Base-by-base conservation (phyloP, 2,329 filamentous ascomycete genomes). In the Fusarium dimerum region DNA sequence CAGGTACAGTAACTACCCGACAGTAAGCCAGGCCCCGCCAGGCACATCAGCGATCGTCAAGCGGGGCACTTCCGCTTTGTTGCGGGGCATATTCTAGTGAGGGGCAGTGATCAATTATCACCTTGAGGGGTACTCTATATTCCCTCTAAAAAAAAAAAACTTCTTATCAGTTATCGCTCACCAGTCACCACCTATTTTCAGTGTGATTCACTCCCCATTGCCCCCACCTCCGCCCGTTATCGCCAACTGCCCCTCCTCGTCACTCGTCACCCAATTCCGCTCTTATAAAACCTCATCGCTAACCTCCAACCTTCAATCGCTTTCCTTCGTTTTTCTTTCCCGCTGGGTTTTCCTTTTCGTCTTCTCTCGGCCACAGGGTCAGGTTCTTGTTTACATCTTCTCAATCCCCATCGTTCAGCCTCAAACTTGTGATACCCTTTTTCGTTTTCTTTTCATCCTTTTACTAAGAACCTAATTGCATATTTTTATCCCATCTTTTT, bases 1-100 rank as follows among this genome's bases (percentile, higher is more conserved):
- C 20, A 26, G 20, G 20, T 26, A 26, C 20, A 26, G 20, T 26
- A 26, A 26, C 20, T 26, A 26, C 20, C 20, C 20, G 20, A 26
- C 20, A 26, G 20, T 26, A 7, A 7, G 20, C 20, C 20, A 26
- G 20, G 20, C 20, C 20, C 20, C 7, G 20, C 20, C 20, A 26
- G 20, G 20, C 4, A 26, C 4, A 26, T 26, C 20, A 26, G 20
- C 5, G 20, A 26, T 26, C 20, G 20, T 26, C 20, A 26, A 26
- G 20, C 7, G 20, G 20, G 20, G 20, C 20, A 26, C 20, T 26
- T 26, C 20, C 20, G 41, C 50, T 47, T 48, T 55, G 39, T 57
- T 51, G 57, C 52, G 57, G 57, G 57, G 55, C 40, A 34, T 16
- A 36, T 15, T 45, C 45, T 45, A 54, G 57, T 45, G 45, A 48